Conservation (phyloP, 176 grass and related monocot genomes). For the maize (Zea mays) region DNA sequence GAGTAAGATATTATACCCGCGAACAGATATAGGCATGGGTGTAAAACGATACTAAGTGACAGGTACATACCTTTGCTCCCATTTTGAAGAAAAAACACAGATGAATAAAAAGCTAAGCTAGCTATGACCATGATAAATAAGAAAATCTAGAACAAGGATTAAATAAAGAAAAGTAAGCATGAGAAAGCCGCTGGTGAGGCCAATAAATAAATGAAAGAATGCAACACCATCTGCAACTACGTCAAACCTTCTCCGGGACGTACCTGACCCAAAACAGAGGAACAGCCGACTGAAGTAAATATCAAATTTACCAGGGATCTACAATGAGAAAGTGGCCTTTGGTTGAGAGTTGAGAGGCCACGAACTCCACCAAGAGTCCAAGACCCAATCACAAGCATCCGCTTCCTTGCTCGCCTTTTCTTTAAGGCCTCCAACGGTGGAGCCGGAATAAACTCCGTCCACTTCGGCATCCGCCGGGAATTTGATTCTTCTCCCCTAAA, state of each 20-base stretch:
- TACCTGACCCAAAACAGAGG: neutral
- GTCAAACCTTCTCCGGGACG: neutral
- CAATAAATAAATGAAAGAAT: constrained; percentile 29
- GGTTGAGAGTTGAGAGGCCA: constrained; percentile 48
- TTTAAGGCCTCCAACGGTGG: constrained; percentile 55
- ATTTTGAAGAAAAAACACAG: no score
- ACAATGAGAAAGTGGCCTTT: constrained; percentile 8
- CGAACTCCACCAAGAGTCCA: constrained; percentile 54
- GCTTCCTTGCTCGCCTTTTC: constrained; percentile 35
- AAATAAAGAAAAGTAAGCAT: constrained; percentile 13
- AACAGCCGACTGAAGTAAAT: neutral
- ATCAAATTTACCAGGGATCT: neutral
- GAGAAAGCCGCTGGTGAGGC: neutral
- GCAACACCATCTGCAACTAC: constrained; percentile 22
- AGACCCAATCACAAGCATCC: constrained; percentile 52
- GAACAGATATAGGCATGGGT: no score
- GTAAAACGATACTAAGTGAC: no score
- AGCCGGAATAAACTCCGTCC: constrained; percentile 53
- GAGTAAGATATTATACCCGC: no score
- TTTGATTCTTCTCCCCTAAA: constrained; percentile 37
- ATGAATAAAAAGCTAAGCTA: neutral
- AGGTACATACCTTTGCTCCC: no score
- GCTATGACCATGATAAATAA: constrained; percentile 27
- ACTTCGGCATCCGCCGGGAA: constrained; percentile 36
- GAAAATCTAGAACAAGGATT: neutral